A percentile compares a stretch with the other conserved stretches of the same genome.
Evolutionary conservation across 1,139 yeast genomes (phyloP).

Genomic region (Pichia sp.): DNA sequence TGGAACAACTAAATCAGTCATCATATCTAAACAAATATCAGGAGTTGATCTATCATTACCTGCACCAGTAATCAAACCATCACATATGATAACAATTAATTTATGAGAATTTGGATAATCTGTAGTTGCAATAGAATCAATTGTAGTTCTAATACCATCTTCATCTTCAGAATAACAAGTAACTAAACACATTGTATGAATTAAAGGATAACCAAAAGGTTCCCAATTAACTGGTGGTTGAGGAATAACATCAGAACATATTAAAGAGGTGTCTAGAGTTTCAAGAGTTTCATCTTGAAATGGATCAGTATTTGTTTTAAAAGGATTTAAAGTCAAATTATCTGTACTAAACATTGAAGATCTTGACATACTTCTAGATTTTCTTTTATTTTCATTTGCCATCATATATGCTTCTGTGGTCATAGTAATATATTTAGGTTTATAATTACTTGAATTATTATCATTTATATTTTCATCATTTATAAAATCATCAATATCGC

Average conservation of each 20-base stretch:
- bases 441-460: slow-evolving; percentile 28
- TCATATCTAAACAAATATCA: slow-evolving; percentile 78
- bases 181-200: slow-evolving; percentile 76
- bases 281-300: slow-evolving; percentile 37
- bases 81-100: slow-evolving; percentile 76
- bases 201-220: slow-evolving; percentile 83
- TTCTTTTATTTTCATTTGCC: slow-evolving; percentile 14
- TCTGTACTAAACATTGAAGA: slow-evolving; percentile 11
- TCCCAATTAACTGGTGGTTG: slow-evolving; percentile 88
- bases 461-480: slow-evolving; percentile 31
- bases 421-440: slow-evolving; percentile 50
- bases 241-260: slow-evolving; percentile 66
- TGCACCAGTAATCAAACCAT: slow-evolving; percentile 89
- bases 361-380: slow-evolving; percentile 12
- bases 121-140: slow-evolving; percentile 87
- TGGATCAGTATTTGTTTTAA: slow-evolving; percentile 34
- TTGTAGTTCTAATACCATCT: slow-evolving; percentile 75
- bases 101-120: slow-evolving; percentile 95
- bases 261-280: slow-evolving; percentile 62
- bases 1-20: slow-evolving; percentile 72
- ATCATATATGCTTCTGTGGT: slow-evolving; percentile 44
- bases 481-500: slow-evolving; percentile 38
- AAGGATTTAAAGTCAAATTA: slow-evolving; percentile 18
- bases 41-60: slow-evolving; percentile 86
- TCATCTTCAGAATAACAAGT: slow-evolving; percentile 95